phyloP scores from a whole-genome alignment of 2,329 filamentous ascomycete species.

The Diaporthe vexans region DNA sequence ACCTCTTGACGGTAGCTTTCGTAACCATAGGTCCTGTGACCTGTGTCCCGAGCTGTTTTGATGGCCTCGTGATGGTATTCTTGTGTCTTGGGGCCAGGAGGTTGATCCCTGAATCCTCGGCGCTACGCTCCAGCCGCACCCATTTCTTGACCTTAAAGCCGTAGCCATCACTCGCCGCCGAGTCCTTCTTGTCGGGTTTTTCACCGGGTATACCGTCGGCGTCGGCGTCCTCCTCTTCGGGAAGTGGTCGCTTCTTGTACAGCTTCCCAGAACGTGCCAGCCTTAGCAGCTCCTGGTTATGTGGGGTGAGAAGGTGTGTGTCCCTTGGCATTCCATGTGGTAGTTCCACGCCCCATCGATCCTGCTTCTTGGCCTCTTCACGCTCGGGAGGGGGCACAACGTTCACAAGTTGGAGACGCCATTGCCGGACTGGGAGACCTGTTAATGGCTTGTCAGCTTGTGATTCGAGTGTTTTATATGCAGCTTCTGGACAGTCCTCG shows the following conservation, averaged over 20 bases:
- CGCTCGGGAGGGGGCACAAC: conserved; percentile 76
- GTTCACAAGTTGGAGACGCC: conserved; percentile 79
- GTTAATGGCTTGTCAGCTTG: conserved; percentile 55
- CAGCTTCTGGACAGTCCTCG: neutral
- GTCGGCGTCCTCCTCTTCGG: conserved; percentile 73
- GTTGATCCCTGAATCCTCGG: conserved; percentile 73
- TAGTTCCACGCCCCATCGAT: conserved; percentile 81
- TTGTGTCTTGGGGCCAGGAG: conserved; percentile 73
- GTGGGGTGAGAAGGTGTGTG: conserved; percentile 80
- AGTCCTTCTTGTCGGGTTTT: conserved; percentile 73
- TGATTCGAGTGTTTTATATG: neutral
- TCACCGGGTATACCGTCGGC: conserved; percentile 60
- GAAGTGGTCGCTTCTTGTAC: conserved; percentile 82
- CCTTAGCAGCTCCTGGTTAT: conserved; percentile 86
- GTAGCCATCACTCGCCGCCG: conserved; percentile 74
- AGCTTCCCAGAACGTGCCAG: conserved; percentile 83
- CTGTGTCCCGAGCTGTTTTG: conserved; percentile 61
- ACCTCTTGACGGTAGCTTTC: conserved; percentile 83
- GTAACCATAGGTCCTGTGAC: conserved; percentile 72
- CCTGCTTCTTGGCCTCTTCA: conserved; percentile 74
- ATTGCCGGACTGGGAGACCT: conserved; percentile 92
- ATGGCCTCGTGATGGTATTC: conserved; percentile 69
- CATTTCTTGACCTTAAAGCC: conserved; percentile 73
- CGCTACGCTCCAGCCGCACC: conserved; percentile 69
- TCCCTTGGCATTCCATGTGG: conserved; percentile 89